A percentile compares a stretch with the other conserved stretches of the same genome.
These are phyloP conservation scores for Pythium chondricola DNA, from an alignment of 352 stramenopile genomes.

Conservation along the genomic window DNA sequence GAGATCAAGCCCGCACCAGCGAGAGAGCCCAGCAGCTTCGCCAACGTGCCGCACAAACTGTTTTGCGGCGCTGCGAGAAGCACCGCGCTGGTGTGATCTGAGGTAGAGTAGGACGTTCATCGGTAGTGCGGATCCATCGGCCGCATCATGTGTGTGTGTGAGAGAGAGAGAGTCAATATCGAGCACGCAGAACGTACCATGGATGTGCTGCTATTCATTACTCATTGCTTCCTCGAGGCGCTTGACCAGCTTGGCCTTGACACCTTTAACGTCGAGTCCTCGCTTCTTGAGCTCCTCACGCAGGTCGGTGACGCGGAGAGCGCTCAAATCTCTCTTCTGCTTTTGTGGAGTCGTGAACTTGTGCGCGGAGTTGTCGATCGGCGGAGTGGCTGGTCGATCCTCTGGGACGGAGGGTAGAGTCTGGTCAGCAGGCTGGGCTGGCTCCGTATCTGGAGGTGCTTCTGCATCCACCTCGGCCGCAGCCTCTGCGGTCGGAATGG, in stretches of 20 bases:
- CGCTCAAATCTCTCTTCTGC: slow-evolving; percentile 25
- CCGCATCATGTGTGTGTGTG: too few species aligned
- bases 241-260: slow-evolving; percentile 58
- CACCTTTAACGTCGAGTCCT: slow-evolving; percentile 61
- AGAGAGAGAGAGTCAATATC: too few species aligned
- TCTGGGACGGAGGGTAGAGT: too few species aligned
- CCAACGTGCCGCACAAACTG: slow-evolving; percentile 51
- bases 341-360: slow-evolving; percentile 11
- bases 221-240: slow-evolving; percentile 56
- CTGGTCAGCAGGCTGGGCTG: not conserved
- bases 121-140: too few species aligned
- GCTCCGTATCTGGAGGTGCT: not conserved
- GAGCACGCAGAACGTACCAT: too few species aligned
- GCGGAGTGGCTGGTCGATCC: not conserved
- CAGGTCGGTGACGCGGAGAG: slow-evolving; percentile 59
- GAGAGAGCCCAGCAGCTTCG: slow-evolving; percentile 28
- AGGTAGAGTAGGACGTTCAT: too few species aligned
- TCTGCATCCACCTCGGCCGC: not conserved
- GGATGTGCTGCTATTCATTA: too few species aligned
- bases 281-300: slow-evolving; percentile 60
- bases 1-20: slow-evolving; percentile 29
- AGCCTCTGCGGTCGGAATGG: not conserved
- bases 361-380: too few species aligned
- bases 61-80: too few species aligned
- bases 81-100: too few species aligned